These are phyloP conservation scores for Salvia splendens DNA, from an alignment of 257 asterid species.

Conservation along the genomic window DNA sequence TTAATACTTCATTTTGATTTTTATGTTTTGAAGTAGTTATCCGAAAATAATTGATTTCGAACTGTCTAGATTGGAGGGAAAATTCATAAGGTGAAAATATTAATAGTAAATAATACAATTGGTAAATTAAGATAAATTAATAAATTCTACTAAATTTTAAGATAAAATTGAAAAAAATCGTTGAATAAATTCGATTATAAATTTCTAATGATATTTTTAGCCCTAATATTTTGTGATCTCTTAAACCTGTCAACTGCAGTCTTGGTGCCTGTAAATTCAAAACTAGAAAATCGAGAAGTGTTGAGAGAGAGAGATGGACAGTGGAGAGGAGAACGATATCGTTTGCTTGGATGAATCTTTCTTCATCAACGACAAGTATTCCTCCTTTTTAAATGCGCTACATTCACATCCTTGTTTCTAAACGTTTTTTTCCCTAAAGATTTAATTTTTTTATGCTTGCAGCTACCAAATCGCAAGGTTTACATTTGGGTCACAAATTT, in stretches of 20 bases:
- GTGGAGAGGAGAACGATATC: constrained; percentile 58
- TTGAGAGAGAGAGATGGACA: constrained; percentile 28
- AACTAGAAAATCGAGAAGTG: constrained; percentile 2
- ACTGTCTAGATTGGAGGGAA: too few species aligned
- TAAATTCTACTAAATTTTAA: too few species aligned
- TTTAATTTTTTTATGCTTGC: constrained; percentile 34
- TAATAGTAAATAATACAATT: too few species aligned
- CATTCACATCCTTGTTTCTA: background rate
- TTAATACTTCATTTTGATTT: too few species aligned
- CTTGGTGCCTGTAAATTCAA: background rate
- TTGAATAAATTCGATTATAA: too few species aligned
- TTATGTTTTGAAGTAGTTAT: too few species aligned
- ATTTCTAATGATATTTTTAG: too few species aligned
- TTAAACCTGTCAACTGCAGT: background rate
- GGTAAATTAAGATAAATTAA: too few species aligned
- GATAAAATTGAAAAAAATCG: too few species aligned
- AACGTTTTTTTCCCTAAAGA: background rate
- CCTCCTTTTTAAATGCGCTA: background rate
- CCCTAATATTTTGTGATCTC: constrained; percentile 2
- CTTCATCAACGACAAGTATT: constrained; percentile 77
- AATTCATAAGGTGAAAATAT: too few species aligned
- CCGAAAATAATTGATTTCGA: too few species aligned
- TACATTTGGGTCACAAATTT: constrained; percentile 71
- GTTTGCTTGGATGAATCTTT: constrained; percentile 78
- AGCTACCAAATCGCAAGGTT: constrained; percentile 77